Percentiles rank a stretch among this genome's conserved stretches.
Conservation (phyloP, 2,329 filamentous ascomycete species). For the Orbilia javanica region DNA sequence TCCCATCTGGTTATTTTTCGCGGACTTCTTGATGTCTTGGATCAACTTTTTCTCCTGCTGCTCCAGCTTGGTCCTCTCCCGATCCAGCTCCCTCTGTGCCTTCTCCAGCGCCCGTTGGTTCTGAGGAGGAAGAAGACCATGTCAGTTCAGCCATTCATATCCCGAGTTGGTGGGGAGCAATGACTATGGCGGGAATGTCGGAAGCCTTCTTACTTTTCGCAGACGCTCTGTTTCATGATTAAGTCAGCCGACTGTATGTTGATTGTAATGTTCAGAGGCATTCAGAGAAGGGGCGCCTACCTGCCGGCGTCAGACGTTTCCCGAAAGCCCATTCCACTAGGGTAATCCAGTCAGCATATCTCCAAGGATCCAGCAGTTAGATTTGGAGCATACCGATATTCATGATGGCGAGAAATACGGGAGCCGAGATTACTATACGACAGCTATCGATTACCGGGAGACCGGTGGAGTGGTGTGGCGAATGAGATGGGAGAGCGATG, state of each 20-base stretch:
- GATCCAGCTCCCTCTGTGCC: slow-evolving; percentile 94
- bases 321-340: slow-evolving; percentile 95
- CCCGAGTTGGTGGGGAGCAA: background rate
- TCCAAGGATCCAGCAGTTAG: slow-evolving; percentile 12
- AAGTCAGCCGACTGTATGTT: slow-evolving; percentile 27
- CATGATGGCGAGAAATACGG: slow-evolving; percentile 30
- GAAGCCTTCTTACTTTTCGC: slow-evolving; percentile 64
- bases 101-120: slow-evolving; percentile 98
- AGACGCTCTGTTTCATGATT: slow-evolving; percentile 66
- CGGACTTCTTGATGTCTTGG: slow-evolving; percentile 96
- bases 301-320: slow-evolving; percentile 91
- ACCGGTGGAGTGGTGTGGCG: slow-evolving; percentile 7
- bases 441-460: slow-evolving; percentile 9
- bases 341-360: slow-evolving; percentile 17
- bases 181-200: background rate
- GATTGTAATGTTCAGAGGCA: background rate
- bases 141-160: slow-evolving; percentile 10
- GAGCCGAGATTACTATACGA: background rate
- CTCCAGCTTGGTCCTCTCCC: slow-evolving; percentile 94
- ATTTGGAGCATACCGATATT: slow-evolving; percentile 41
- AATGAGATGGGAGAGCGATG: slow-evolving; percentile 1
- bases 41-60: slow-evolving; percentile 99
- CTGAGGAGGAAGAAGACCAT: slow-evolving; percentile 61
- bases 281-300: slow-evolving; percentile 17
- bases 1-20: slow-evolving; percentile 98